phyloP scores from a whole-genome alignment of 1,284 basidiomycete genomes.

The Leccinum pachyderme region DNA sequence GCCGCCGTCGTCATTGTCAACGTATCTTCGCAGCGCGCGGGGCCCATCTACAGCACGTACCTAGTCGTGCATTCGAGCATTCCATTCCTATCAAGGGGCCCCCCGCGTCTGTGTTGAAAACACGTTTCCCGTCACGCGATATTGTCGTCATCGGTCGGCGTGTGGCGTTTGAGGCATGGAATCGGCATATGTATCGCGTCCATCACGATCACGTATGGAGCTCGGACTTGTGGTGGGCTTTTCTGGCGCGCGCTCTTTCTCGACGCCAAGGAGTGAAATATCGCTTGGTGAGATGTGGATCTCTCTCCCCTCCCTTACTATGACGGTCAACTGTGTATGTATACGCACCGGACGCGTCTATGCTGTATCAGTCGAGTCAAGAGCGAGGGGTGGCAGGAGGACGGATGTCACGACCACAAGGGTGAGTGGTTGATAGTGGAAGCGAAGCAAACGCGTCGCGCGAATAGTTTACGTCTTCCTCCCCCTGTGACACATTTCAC shows the following conservation, averaged over 20 bases:
- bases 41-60: neutral
- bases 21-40: neutral
- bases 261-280: neutral
- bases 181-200: neutral
- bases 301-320: neutral
- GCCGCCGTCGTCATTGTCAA: neutral
- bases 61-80: neutral
- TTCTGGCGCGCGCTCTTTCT: neutral
- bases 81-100: neutral
- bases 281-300: neutral
- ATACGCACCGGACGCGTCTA: neutral
- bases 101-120: neutral
- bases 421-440: neutral
- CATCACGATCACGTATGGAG: neutral
- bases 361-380: neutral
- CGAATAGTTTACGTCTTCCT: neutral
- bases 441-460: neutral
- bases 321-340: neutral
- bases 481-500: neutral
- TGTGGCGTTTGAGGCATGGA: neutral
- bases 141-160: neutral
- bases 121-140: neutral
- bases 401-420: neutral
- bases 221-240: neutral
- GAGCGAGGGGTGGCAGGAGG: neutral